Conservation (phyloP, 345 rosid species). For the Arabidopsis arenosa region DNA sequence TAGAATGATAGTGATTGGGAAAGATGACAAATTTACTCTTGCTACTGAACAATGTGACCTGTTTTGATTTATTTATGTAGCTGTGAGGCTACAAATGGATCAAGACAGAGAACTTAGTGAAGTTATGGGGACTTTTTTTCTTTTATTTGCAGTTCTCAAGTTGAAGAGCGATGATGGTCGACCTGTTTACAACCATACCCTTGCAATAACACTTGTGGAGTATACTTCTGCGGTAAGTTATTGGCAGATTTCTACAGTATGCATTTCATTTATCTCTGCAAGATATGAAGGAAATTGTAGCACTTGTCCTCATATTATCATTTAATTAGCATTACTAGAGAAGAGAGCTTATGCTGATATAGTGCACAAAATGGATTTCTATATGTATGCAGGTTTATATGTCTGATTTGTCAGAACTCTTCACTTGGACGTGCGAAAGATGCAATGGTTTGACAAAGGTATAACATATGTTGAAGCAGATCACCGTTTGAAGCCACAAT, state of each 20-base stretch:
- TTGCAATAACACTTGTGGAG: conserved; percentile 81
- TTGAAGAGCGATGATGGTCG: conserved; percentile 43
- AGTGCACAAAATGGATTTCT: conserved; percentile 6
- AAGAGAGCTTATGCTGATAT: conserved; percentile 1
- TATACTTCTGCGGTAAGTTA: conserved; percentile 87
- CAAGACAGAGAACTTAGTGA: neutral
- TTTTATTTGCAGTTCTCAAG: conserved; percentile 55
- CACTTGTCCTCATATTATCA: neutral
- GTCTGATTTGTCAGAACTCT: conserved; percentile 79
- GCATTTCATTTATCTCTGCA: neutral
- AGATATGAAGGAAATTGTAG: conserved; percentile 2
- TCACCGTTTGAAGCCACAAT: conserved; percentile 13
- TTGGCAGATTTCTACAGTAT: neutral
- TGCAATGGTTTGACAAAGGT: conserved; percentile 84
- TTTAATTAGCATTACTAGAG: neutral
- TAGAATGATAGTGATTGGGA: neutral
- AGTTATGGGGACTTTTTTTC: neutral
- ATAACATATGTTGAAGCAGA: conserved; percentile 1
- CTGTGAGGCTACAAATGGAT: neutral
- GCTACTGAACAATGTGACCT: neutral
- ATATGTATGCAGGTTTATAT: conserved; percentile 69
- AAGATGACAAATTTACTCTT: neutral
- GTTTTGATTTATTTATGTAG: neutral
- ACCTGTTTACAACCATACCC: conserved; percentile 77
- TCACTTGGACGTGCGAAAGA: conserved; percentile 88